Evolutionary conservation across 306 rosid genomes (phyloP).

Genomic region (Pterocarpus macrocarpus): DNA sequence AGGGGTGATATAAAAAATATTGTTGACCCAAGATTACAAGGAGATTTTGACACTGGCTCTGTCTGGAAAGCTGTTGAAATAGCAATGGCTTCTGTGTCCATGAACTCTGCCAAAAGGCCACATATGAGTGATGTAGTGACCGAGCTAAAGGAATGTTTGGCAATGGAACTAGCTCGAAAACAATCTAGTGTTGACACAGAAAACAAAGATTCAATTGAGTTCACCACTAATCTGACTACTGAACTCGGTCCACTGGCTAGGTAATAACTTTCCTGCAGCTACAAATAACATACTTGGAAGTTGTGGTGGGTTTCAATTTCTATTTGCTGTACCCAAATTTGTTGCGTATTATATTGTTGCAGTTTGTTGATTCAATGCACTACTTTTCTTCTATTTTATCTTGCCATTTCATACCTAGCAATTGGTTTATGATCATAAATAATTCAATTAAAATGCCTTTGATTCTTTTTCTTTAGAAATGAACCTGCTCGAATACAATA

Average conservation of each 20-base stretch:
- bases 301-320: slow-evolving; percentile 25
- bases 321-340: neutral
- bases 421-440: too few relatives aligned
- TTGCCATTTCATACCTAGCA: too few relatives aligned
- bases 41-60: slow-evolving; percentile 44
- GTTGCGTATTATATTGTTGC: neutral
- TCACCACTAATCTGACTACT: neutral
- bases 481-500: too few relatives aligned
- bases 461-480: too few relatives aligned
- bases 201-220: neutral
- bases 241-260: slow-evolving; percentile 29
- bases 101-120: slow-evolving; percentile 52
- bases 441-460: too few relatives aligned
- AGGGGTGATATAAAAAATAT: slow-evolving; percentile 51
- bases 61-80: slow-evolving; percentile 59
- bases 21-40: slow-evolving; percentile 55
- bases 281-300: neutral
- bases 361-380: too few relatives aligned
- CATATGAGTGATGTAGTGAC: slow-evolving; percentile 53
- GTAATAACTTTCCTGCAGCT: neutral
- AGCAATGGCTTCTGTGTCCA: slow-evolving; percentile 60
- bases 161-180: slow-evolving; percentile 15
- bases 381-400: too few relatives aligned
- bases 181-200: neutral
- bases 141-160: slow-evolving; percentile 54